A percentile compares a stretch with the other conserved stretches of the same genome.
Conservation (phyloP, 1,139 yeast genomes). For the Kazachstania sp. region DNA sequence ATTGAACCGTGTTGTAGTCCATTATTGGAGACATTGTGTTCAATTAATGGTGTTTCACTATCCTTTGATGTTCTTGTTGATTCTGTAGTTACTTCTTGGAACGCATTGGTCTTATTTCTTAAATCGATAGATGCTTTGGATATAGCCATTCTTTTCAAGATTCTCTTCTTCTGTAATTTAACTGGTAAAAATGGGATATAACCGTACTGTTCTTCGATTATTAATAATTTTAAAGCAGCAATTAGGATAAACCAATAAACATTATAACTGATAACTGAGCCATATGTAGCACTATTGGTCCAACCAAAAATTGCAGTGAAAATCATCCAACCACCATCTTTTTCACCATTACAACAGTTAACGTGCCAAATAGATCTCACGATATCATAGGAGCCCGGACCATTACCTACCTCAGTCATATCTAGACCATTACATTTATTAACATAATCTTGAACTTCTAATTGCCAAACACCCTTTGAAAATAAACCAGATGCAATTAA, state of each 20-base stretch:
- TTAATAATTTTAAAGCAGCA: constrained; percentile 40
- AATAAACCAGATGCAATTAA: constrained; percentile 83
- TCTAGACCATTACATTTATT: constrained; percentile 71
- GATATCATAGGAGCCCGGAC: constrained; percentile 91
- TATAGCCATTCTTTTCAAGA: constrained; percentile 39
- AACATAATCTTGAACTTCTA: constrained; percentile 63
- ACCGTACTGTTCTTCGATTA: constrained; percentile 58
- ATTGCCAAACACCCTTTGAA: constrained; percentile 86
- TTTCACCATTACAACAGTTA: constrained; percentile 88
- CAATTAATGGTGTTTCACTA: constrained; percentile 24
- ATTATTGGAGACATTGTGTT: not conserved
- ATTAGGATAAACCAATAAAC: constrained; percentile 67
- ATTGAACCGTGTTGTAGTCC: not conserved
- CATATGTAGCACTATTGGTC: constrained; percentile 93
- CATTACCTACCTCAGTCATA: constrained; percentile 81
- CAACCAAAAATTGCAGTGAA: constrained; percentile 89
- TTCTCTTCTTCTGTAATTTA: constrained; percentile 49
- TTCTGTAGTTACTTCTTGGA: not conserved
- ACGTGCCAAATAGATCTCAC: constrained; percentile 85
- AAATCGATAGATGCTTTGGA: constrained; percentile 24
- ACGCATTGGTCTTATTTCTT: not conserved
- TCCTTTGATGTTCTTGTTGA: constrained; percentile 24
- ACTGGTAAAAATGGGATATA: constrained; percentile 52
- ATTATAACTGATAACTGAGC: constrained; percentile 73
- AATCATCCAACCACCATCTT: constrained; percentile 89